phyloP scores from a whole-genome alignment of 352 stramenopile species.

The Globisporangium acanthophoron region DNA sequence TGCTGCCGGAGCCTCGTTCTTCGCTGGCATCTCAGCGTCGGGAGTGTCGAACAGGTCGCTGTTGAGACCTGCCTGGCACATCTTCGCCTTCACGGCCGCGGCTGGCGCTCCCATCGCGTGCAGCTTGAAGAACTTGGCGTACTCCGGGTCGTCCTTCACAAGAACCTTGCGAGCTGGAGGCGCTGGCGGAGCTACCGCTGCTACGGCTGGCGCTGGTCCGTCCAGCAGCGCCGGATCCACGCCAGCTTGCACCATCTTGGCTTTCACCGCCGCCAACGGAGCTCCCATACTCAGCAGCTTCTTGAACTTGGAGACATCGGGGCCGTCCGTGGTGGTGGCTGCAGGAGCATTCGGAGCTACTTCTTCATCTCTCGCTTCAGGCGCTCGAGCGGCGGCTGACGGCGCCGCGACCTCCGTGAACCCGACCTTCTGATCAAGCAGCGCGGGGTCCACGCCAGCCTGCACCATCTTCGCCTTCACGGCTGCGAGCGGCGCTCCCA shows the following conservation, averaged over 20 bases:
- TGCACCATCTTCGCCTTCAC: slow-evolving; percentile 70
- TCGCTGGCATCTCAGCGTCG: slow-evolving; percentile 33
- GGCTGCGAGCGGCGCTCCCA: slow-evolving; percentile 47
- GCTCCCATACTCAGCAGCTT: slow-evolving; percentile 66
- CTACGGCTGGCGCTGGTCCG: slow-evolving; percentile 2
- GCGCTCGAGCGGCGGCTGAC: neutral
- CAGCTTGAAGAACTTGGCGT: slow-evolving; percentile 70
- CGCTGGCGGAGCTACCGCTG: neutral
- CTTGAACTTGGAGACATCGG: slow-evolving; percentile 48
- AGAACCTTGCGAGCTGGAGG: slow-evolving; percentile 7
- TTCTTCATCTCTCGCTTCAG: neutral
- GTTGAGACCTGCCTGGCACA: slow-evolving; percentile 81
- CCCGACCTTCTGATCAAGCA: slow-evolving; percentile 32
- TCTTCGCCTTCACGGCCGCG: slow-evolving; percentile 55
- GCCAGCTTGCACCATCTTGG: slow-evolving; percentile 64
- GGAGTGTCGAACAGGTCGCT: slow-evolving; percentile 59
- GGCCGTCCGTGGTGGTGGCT: neutral
- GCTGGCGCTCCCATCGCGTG: slow-evolving; percentile 51
- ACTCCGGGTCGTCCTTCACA: slow-evolving; percentile 50
- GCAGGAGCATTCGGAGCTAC: slow-evolving; percentile 10
- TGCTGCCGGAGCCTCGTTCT: neutral
- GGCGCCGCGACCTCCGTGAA: slow-evolving; percentile 1
- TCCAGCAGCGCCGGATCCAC: slow-evolving; percentile 52
- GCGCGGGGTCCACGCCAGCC: slow-evolving; percentile 39
- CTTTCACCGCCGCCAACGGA: slow-evolving; percentile 44